These are phyloP conservation scores for Pichia paraexigua DNA, from an alignment of 805 yeast species.

Conservation along the genomic window DNA sequence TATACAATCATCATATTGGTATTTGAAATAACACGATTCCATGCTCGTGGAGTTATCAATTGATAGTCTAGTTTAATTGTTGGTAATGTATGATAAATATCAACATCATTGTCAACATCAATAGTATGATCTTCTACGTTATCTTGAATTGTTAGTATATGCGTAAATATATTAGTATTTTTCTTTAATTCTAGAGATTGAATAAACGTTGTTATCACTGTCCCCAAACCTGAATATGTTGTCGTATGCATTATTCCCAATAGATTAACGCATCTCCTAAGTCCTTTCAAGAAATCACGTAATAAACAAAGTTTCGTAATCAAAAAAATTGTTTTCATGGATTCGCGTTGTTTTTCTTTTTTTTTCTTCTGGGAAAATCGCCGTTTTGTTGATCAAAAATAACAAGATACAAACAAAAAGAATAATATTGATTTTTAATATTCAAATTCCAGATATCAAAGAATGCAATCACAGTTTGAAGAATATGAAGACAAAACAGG, in stretches of 20 bases:
- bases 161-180: background rate
- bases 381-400: background rate
- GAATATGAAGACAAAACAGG: constrained; percentile 65
- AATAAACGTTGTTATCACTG: background rate
- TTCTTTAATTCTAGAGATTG: background rate
- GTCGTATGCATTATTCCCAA: background rate
- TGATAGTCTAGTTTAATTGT: background rate
- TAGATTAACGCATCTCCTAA: too few relatives aligned
- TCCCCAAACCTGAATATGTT: background rate
- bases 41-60: background rate
- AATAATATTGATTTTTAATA: too few relatives aligned
- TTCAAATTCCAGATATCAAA: too few relatives aligned
- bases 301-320: too few relatives aligned
- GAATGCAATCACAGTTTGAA: constrained; percentile 31
- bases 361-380: too few relatives aligned
- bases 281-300: too few relatives aligned
- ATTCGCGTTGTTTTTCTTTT: background rate
- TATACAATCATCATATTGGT: background rate
- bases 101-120: background rate
- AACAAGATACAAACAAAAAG: too few relatives aligned
- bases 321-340: too few relatives aligned
- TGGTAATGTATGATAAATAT: background rate
- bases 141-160: background rate
- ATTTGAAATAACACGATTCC: background rate
- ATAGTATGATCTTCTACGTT: background rate